A percentile compares a stretch with the other conserved stretches of the same genome.
These are phyloP conservation scores for Fusarium sacchari DNA, from an alignment of 2,329 filamentous ascomycete genomes.

Conservation along the genomic window DNA sequence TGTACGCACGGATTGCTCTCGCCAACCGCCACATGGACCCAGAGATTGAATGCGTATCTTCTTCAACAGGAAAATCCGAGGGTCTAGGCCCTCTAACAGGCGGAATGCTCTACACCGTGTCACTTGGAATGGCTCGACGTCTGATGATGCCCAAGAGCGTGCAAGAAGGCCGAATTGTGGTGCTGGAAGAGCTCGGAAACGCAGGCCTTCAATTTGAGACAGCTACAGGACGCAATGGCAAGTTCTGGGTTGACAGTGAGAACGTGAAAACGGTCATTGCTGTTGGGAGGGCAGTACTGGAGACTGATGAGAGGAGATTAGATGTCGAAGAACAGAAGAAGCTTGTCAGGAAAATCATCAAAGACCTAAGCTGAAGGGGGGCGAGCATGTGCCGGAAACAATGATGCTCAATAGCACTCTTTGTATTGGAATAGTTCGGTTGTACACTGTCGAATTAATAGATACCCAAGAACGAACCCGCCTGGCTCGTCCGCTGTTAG, in stretches of 20 bases:
- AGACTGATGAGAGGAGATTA: conserved; percentile 77
- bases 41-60: conserved; percentile 89
- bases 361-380: conserved; percentile 59
- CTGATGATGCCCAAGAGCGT: conserved; percentile 73
- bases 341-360: conserved; percentile 73
- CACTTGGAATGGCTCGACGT: conserved; percentile 82
- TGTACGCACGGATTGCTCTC: conserved; percentile 86
- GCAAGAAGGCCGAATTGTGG: conserved; percentile 71
- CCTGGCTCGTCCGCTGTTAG: conserved; percentile 25
- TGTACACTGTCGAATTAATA: conserved; percentile 38
- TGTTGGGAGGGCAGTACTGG: conserved; percentile 80
- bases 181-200: conserved; percentile 81
- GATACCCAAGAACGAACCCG: conserved; percentile 42
- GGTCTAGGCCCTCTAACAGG: conserved; percentile 84
- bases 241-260: conserved; percentile 89
- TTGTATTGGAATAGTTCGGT: conserved; percentile 34
- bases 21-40: conserved; percentile 86
- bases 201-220: conserved; percentile 90
- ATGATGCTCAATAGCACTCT: conserved; percentile 30
- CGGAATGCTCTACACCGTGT: conserved; percentile 88
- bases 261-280: conserved; percentile 76
- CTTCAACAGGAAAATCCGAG: conserved; percentile 86
- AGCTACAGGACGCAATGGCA: conserved; percentile 91
- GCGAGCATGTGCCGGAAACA: not conserved
- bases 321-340: conserved; percentile 75